Base-by-base conservation (phyloP, 805 yeast species). In the Yarrowia divulgata region DNA sequence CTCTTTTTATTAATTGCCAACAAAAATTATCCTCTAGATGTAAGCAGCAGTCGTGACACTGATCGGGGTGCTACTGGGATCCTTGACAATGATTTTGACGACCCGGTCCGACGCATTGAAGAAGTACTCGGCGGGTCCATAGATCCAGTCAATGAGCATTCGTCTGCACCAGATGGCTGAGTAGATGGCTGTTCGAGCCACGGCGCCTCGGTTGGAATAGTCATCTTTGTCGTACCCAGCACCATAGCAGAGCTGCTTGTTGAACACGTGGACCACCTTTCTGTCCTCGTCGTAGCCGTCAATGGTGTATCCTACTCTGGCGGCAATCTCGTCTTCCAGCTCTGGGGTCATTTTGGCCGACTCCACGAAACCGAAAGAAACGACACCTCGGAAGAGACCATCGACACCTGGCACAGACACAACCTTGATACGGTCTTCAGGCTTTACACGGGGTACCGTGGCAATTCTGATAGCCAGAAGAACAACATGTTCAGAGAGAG, bases 351-450 rank as follows among this genome's bases (percentile, higher is more conserved):
- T 45, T 29, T 37, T 58, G 14, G 70, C 58, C 7, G 57, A 64
- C 46, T 72, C 74, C 13, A 67, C 82, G 74, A 84, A 85, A 3
- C 88, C 88, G 70, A 80, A 84, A 34, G 85, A 77, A 8, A 85
- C 72, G 16, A 84, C 77, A 70, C 87, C 84, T 70, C 84, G 77
- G 76, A 82, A 83, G 72, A 84, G 83, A 0, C 87, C 85, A 1
- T 81, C 79, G 34, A 82, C 73, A 9, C 74, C 70, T 46, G 78
- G 79, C 70, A 82, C 80, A 34, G 81, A 73, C 4, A 79, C 82
- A 35, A 85, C 70, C 23, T 81, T 71, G 3, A 83, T 73, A 23
- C 83, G 75, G 45, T 83, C 84, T n/a, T 79, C 81, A 0, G 68
- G 72, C 0, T 78, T 76, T 8, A 84, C 79, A 58, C 72, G 75